These are phyloP conservation scores for Citrus glauca DNA, from an alignment of 345 rosid species.

Conservation along the genomic window DNA sequence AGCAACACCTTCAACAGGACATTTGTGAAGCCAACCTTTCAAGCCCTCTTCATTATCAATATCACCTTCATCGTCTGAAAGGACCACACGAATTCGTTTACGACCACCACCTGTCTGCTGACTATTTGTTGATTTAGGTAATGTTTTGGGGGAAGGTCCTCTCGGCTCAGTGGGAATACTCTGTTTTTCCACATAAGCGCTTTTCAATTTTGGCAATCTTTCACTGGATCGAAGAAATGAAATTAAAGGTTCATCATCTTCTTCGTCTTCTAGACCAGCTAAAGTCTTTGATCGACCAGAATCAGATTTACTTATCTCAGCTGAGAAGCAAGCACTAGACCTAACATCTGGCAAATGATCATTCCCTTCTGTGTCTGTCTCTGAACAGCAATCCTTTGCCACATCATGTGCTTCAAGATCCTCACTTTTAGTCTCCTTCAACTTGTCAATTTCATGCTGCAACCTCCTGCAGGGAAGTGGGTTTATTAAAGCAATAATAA, in stretches of 20 bases:
- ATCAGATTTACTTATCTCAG: conserved; percentile 34
- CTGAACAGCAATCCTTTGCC: conserved; percentile 62
- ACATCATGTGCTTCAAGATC: conserved; percentile 34
- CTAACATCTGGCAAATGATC: conserved; percentile 37
- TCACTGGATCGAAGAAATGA: conserved; percentile 49
- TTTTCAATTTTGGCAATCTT: conserved; percentile 30
- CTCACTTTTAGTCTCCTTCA: conserved; percentile 41
- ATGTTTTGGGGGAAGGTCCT: conserved; percentile 30
- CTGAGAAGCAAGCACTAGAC: conserved; percentile 35
- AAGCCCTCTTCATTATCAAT: conserved; percentile 35
- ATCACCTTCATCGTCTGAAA: conserved; percentile 90
- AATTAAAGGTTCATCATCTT: conserved; percentile 63
- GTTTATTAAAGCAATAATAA: conserved; percentile 9
- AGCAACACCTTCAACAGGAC: conserved; percentile 37
- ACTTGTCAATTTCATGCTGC: conserved; percentile 54
- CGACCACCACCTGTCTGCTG: conserved; percentile 52
- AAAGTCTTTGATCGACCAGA: conserved; percentile 27
- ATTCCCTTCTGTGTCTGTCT: conserved; percentile 82
- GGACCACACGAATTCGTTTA: conserved; percentile 63
- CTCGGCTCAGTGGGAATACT: conserved; percentile 26
- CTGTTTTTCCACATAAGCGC: conserved; percentile 17
- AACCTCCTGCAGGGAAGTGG: conserved; percentile 50
- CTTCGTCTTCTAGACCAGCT: conserved; percentile 35
- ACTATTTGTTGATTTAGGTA: conserved; percentile 36
- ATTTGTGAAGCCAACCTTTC: conserved; percentile 23